Conservation (phyloP, 2,329 filamentous ascomycete genomes). For the Neocatenulostroma microsporum region DNA sequence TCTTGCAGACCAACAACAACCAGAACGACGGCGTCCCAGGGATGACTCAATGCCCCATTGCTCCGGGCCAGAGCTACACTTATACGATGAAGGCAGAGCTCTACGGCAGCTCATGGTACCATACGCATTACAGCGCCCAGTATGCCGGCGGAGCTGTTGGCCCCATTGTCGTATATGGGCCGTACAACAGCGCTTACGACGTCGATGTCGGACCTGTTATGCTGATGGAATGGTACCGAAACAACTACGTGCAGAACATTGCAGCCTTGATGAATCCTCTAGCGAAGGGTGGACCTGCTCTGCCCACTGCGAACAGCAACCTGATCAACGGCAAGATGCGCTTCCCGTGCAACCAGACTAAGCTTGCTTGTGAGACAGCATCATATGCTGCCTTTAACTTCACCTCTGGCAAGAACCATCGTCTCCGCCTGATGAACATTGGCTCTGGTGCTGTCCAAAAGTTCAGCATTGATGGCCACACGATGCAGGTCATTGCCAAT, state of each 20-base stretch:
- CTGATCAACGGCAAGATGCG: slow-evolving; percentile 37
- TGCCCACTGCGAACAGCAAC: slow-evolving; percentile 42
- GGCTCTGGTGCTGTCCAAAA: slow-evolving; percentile 29
- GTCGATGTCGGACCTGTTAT: slow-evolving; percentile 54
- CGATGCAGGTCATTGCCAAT: slow-evolving; percentile 33
- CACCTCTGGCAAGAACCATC: slow-evolving; percentile 30
- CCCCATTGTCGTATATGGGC: slow-evolving; percentile 55
- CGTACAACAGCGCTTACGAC: slow-evolving; percentile 53
- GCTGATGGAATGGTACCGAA: slow-evolving; percentile 54
- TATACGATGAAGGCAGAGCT: slow-evolving; percentile 52
- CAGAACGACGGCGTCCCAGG: slow-evolving; percentile 43
- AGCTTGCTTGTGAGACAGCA: background rate
- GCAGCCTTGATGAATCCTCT: too few species aligned
- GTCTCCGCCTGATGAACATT: slow-evolving; percentile 34
- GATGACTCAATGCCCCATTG: slow-evolving; percentile 39
- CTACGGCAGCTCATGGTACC: slow-evolving; percentile 41
- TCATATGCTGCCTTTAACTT: slow-evolving; percentile 20
- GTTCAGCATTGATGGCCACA: slow-evolving; percentile 32
- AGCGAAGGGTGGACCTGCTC: too few species aligned
- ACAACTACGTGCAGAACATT: slow-evolving; percentile 21
- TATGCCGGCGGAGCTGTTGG: slow-evolving; percentile 54
- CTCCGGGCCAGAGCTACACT: slow-evolving; percentile 45
- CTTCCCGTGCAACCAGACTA: background rate
- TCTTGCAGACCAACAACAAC: slow-evolving; percentile 1
- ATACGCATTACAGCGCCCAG: slow-evolving; percentile 51